Evolutionary conservation across 805 yeast genomes (phyloP).

Genomic region (Wickerhamiella allomyrinae): DNA sequence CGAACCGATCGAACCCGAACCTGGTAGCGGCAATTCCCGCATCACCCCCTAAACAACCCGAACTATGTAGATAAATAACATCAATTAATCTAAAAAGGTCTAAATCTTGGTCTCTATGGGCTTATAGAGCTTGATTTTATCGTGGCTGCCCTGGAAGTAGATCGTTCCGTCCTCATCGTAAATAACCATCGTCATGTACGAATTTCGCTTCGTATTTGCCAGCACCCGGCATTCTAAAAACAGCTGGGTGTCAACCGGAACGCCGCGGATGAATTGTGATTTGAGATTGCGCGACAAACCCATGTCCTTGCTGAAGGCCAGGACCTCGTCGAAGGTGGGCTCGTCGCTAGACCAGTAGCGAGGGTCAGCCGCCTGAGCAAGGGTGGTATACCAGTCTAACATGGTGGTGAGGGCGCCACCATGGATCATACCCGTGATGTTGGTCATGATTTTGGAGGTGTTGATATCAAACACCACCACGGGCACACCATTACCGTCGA

Average conservation of each 20-base stretch:
- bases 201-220: conserved; percentile 19
- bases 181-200: conserved; percentile 13
- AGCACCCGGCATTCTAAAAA: conserved; percentile 15
- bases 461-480: conserved; percentile 13
- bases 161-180: conserved; percentile 13
- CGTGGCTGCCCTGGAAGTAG: conserved; percentile 20
- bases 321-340: conserved; percentile 11
- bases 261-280: conserved; percentile 20
- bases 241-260: conserved; percentile 17
- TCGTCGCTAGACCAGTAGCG: conserved; percentile 15
- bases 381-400: conserved; percentile 16
- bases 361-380: conserved; percentile 17
- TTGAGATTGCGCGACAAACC: conserved; percentile 21
- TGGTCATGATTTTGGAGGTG: conserved; percentile 15
- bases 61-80: too few relatives aligned
- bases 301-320: conserved; percentile 6
- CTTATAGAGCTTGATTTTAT: conserved; percentile 17
- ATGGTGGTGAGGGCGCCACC: conserved; percentile 25
- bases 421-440: conserved; percentile 19
- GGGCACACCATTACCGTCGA: neutral
- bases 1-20: too few relatives aligned
- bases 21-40: too few relatives aligned
- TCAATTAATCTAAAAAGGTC: too few relatives aligned
- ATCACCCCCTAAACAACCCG: too few relatives aligned
- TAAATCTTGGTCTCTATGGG: neutral